Percentiles rank a stretch among this genome's conserved stretches.
These are phyloP conservation scores for Berberis thunbergii DNA, from an alignment of 164 flowering plant genomes.

Conservation along the genomic window DNA sequence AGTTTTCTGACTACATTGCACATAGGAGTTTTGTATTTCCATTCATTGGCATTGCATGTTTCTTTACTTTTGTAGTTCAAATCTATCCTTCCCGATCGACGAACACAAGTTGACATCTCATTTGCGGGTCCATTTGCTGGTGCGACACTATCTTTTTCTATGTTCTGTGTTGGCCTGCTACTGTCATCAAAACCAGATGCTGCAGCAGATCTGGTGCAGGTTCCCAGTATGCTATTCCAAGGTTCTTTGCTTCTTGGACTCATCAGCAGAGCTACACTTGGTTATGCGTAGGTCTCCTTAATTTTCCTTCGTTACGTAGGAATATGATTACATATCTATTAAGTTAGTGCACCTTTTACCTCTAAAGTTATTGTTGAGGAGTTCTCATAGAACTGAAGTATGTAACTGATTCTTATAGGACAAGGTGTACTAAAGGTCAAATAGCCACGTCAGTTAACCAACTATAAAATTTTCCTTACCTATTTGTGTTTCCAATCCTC, in stretches of 20 bases:
- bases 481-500: too few relatives aligned
- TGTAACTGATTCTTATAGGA: too few relatives aligned
- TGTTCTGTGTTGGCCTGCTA: slow-evolving; percentile 82
- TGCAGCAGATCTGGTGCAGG: slow-evolving; percentile 77
- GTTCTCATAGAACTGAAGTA: too few relatives aligned
- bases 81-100: slow-evolving; percentile 91
- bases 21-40: background rate
- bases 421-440: too few relatives aligned
- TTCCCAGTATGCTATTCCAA: slow-evolving; percentile 92
- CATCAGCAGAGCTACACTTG: slow-evolving; percentile 87
- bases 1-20: too few relatives aligned
- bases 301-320: too few relatives aligned
- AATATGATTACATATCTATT: too few relatives aligned
- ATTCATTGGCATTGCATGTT: slow-evolving; percentile 2
- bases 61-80: slow-evolving; percentile 57
- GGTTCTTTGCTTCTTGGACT: slow-evolving; percentile 98
- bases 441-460: too few relatives aligned
- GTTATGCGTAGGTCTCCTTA: slow-evolving; percentile 61
- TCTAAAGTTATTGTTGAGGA: too few relatives aligned
- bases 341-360: too few relatives aligned
- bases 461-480: too few relatives aligned
- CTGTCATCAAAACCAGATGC: slow-evolving; percentile 76
- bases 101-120: slow-evolving; percentile 77
- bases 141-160: slow-evolving; percentile 70
- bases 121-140: slow-evolving; percentile 97